Conservation (phyloP, 345 rosid genomes). For the Lumnitzera littorea region DNA sequence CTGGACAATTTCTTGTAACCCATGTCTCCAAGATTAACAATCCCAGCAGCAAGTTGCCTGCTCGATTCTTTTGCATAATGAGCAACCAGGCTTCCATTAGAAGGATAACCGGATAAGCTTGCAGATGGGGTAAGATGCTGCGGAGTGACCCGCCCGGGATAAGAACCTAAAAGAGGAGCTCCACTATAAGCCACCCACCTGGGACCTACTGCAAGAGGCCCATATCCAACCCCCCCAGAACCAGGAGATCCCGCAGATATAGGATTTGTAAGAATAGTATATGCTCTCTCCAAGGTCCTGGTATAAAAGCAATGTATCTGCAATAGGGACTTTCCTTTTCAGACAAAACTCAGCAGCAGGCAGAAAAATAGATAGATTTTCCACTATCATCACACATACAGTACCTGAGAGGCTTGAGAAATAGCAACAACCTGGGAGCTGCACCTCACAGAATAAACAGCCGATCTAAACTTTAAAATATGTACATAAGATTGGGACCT, state of each 20-base stretch:
- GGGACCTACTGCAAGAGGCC: slow-evolving; percentile 93
- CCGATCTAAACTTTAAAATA: slow-evolving; percentile 65
- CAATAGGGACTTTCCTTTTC: slow-evolving; percentile 12
- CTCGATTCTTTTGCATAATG: slow-evolving; percentile 86
- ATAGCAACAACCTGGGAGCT: slow-evolving; percentile 87
- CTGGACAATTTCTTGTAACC: slow-evolving; percentile 64
- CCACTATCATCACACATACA: neutral
- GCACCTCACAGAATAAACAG: slow-evolving; percentile 74
- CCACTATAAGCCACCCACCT: slow-evolving; percentile 97
- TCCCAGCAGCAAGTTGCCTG: slow-evolving; percentile 86
- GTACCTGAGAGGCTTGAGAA: slow-evolving; percentile 73
- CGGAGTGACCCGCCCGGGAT: slow-evolving; percentile 49
- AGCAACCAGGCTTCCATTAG: slow-evolving; percentile 55
- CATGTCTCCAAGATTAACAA: slow-evolving; percentile 74
- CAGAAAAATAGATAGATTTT: neutral
- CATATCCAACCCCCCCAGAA: slow-evolving; percentile 68
- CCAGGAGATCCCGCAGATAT: slow-evolving; percentile 33
- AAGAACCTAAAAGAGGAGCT: slow-evolving; percentile 44
- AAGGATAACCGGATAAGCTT: slow-evolving; percentile 36
- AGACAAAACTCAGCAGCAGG: neutral
- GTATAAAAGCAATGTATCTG: slow-evolving; percentile 87
- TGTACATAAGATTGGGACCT: slow-evolving; percentile 73
- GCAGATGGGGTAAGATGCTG: slow-evolving; percentile 52
- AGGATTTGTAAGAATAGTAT: slow-evolving; percentile 64
- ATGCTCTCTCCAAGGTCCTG: slow-evolving; percentile 48